Evolutionary conservation across 169 alveolate species (phyloP).

Genomic region (Plasmodium blacklocki): DNA sequence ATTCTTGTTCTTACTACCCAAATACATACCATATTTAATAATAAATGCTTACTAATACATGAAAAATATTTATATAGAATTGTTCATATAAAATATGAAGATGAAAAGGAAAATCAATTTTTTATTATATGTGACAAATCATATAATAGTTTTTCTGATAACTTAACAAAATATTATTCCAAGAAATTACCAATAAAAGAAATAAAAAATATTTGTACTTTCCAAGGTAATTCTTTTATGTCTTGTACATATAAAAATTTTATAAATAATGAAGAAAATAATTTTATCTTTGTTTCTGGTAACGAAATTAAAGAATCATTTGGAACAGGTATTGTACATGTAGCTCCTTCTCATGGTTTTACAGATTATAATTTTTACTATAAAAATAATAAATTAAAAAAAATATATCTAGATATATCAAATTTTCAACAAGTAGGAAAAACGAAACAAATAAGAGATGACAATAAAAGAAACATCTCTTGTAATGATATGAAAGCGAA

Average conservation of each 20-base stretch:
- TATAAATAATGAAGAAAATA: constrained; percentile 23
- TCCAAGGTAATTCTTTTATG: constrained; percentile 15
- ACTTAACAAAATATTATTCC: constrained; percentile 22
- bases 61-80: constrained; percentile 27
- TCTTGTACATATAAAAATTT: constrained; percentile 41
- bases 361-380: constrained; percentile 36
- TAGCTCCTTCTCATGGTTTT: constrained; percentile 75
- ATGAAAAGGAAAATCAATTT: neutral
- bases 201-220: constrained; percentile 16
- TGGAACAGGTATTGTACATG: constrained; percentile 75
- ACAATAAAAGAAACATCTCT: too few species aligned
- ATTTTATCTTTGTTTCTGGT: constrained; percentile 22
- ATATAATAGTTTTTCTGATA: constrained; percentile 18
- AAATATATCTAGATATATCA: constrained; percentile 3
- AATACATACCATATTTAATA: constrained; percentile 70
- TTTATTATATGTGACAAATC: constrained; percentile 64
- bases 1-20: constrained; percentile 71
- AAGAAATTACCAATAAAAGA: constrained; percentile 13
- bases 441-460: neutral
- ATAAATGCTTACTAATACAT: constrained; percentile 55
- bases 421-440: constrained; percentile 5
- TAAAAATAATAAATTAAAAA: constrained; percentile 32
- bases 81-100: constrained; percentile 23
- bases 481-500: neutral
- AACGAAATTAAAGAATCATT: constrained; percentile 49